These are phyloP conservation scores for Physcomitrellopsis africana DNA, from an alignment of 225 moss, liverwort and hornwort genomes.

Conservation along the genomic window DNA sequence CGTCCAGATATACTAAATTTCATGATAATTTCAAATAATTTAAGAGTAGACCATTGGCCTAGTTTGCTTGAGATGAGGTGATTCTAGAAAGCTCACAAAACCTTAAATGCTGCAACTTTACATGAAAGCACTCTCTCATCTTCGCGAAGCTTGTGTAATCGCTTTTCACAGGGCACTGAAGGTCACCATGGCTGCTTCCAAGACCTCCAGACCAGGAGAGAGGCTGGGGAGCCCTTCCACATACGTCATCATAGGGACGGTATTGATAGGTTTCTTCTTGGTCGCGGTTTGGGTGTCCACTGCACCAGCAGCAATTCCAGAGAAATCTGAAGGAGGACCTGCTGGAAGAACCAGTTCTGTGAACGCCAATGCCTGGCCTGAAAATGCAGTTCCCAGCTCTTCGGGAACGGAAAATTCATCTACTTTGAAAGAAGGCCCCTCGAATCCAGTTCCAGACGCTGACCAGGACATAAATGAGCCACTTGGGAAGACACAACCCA, in stretches of 20 bases:
- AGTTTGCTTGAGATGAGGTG: too few species aligned
- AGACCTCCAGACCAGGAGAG: conserved; percentile 39
- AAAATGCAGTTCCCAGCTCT: not conserved
- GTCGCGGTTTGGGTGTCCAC: conserved; percentile 60
- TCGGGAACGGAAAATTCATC: conserved; percentile 15
- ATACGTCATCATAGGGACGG: conserved; percentile 40
- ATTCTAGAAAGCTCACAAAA: too few species aligned
- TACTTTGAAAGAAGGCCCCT: conserved; percentile 19
- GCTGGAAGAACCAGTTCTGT: not conserved
- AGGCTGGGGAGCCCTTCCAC: conserved; percentile 43
- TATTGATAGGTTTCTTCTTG: conserved; percentile 53
- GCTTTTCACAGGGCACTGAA: conserved; percentile 1
- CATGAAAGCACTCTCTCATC: not conserved
- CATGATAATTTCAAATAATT: too few species aligned
- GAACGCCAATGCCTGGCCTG: not conserved
- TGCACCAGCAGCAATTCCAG: conserved; percentile 42
- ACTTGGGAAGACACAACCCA: not conserved
- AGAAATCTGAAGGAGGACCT: not conserved
- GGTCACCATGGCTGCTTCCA: conserved; percentile 26
- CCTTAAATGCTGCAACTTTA: too few species aligned
- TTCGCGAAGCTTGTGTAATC: not conserved
- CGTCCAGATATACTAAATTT: too few species aligned
- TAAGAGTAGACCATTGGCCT: too few species aligned
- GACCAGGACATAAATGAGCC: conserved; percentile 13
- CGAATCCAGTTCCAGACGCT: not conserved